A percentile compares a stretch with the other conserved stretches of the same genome.
Evolutionary conservation across 1,284 basidiomycete species (phyloP).

Genomic region (Butyriboletus pseudospeciosus): DNA sequence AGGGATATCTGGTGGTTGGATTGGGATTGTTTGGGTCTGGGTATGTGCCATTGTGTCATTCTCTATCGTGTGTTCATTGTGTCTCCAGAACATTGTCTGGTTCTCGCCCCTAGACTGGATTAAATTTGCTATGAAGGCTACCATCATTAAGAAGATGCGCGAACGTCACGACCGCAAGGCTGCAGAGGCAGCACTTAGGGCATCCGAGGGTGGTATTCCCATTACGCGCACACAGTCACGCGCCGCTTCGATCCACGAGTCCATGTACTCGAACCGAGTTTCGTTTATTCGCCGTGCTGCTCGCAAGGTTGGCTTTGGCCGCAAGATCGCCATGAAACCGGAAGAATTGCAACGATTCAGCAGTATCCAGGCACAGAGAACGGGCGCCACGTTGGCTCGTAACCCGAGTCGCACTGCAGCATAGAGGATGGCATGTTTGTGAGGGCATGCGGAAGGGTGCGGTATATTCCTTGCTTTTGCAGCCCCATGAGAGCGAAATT

Average conservation of each 20-base stretch:
- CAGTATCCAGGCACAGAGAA: slow-evolving; percentile 76
- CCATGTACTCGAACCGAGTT: slow-evolving; percentile 89
- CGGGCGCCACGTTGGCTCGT: slow-evolving; percentile 71
- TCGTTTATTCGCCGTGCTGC: slow-evolving; percentile 83
- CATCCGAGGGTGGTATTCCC: slow-evolving; percentile 61
- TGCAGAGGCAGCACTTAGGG: slow-evolving; percentile 38
- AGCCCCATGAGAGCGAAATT: slow-evolving; percentile 13
- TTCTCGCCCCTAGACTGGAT: slow-evolving; percentile 92
- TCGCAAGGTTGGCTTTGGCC: slow-evolving; percentile 80
- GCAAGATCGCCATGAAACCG: slow-evolving; percentile 74
- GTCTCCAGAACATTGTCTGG: slow-evolving; percentile 80
- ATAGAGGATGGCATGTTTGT: slow-evolving; percentile 19
- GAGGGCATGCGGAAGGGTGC: slow-evolving; percentile 19
- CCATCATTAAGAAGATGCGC: slow-evolving; percentile 81
- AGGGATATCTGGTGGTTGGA: slow-evolving; percentile 85
- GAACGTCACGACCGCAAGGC: slow-evolving; percentile 49
- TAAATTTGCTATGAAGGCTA: slow-evolving; percentile 95
- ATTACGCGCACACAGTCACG: slow-evolving; percentile 84
- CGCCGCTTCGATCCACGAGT: slow-evolving; percentile 88
- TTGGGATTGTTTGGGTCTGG: slow-evolving; percentile 97
- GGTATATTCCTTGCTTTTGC: slow-evolving; percentile 22
- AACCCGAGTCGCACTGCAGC: slow-evolving; percentile 62
- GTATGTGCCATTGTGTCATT: slow-evolving; percentile 40
- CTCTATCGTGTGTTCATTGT: slow-evolving; percentile 1
- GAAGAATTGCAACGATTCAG: slow-evolving; percentile 82